Evolutionary conservation across 1,284 basidiomycete genomes (phyloP).

Genomic region (Cutaneotrichosporon sp.): DNA sequence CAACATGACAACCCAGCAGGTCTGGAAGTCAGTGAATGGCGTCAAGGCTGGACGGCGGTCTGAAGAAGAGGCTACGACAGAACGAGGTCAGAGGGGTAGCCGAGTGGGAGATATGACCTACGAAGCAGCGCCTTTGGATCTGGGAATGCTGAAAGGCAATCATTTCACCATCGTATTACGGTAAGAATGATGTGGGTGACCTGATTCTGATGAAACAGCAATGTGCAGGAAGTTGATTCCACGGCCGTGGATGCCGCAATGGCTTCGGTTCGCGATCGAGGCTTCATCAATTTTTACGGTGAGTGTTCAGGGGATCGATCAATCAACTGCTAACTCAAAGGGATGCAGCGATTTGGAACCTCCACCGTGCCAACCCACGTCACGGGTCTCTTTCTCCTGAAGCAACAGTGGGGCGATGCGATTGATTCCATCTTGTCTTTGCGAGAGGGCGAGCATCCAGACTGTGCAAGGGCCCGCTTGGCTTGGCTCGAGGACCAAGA

Average conservation of each 20-base stretch:
- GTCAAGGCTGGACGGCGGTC: conserved; percentile 56
- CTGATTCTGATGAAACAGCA: conserved; percentile 52
- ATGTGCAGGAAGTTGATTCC: conserved; percentile 67
- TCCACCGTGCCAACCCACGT: conserved; percentile 91
- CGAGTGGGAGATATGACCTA: conserved; percentile 86
- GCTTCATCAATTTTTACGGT: conserved; percentile 99
- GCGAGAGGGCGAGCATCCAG: conserved; percentile 83
- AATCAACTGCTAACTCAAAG: conserved; percentile 47
- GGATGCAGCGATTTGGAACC: conserved; percentile 98
- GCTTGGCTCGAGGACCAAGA: conserved; percentile 77
- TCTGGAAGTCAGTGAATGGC: conserved; percentile 75
- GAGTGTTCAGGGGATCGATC: neutral
- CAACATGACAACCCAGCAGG: conserved; percentile 70
- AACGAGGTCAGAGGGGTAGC: conserved; percentile 82
- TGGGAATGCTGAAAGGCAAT: conserved; percentile 95
- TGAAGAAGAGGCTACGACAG: conserved; percentile 56
- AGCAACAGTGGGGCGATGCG: conserved; percentile 82
- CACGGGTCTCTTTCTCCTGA: conserved; percentile 83
- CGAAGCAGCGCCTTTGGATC: conserved; percentile 69
- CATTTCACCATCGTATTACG: conserved; percentile 89
- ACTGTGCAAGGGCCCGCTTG: conserved; percentile 68
- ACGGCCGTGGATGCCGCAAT: conserved; percentile 70
- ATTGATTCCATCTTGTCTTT: conserved; percentile 73
- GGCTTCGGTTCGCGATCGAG: conserved; percentile 71
- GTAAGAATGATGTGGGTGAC: conserved; percentile 49